Percentiles rank a stretch among this genome's conserved stretches.
These are phyloP conservation scores for Thraustochytrium striatum DNA, from an alignment of 352 stramenopile species.

Conservation along the genomic window DNA sequence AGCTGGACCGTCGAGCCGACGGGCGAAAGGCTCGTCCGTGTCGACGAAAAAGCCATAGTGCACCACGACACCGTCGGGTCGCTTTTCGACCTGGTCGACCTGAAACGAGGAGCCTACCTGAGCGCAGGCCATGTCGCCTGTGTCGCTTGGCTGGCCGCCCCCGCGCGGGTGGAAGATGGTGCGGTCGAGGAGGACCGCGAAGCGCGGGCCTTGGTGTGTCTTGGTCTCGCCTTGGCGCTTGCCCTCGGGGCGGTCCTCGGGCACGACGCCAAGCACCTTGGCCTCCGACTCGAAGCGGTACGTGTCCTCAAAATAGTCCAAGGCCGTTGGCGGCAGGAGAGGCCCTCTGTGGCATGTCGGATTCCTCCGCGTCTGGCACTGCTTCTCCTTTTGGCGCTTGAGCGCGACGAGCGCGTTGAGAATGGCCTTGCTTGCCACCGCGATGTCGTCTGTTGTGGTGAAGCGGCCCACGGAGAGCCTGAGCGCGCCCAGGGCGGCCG, in stretches of 20 bases:
- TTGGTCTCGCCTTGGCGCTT: constrained; percentile 25
- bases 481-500: constrained; percentile 85
- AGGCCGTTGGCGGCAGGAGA: constrained; percentile 17
- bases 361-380: background rate
- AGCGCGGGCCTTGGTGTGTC: background rate
- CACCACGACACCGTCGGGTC: constrained; percentile 51
- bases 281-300: constrained; percentile 49
- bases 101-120: constrained; percentile 19
- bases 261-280: constrained; percentile 29
- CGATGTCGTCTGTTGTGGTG: constrained; percentile 78
- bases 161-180: constrained; percentile 75
- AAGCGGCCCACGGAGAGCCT: constrained; percentile 84
- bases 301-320: constrained; percentile 54
- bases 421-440: constrained; percentile 75
- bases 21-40: background rate
- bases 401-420: constrained; percentile 25
- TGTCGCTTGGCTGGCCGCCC: constrained; percentile 69
- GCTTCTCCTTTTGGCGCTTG: too few species aligned
- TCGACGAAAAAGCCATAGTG: constrained; percentile 54
- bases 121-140: constrained; percentile 54
- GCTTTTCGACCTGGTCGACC: constrained; percentile 42
- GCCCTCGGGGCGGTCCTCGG: background rate
- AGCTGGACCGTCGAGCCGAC: constrained; percentile 57
- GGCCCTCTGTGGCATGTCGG: background rate
- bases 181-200: constrained; percentile 57